Base-by-base conservation (phyloP, 768 basidiomycete species). In the Calocybe gangraenosa region DNA sequence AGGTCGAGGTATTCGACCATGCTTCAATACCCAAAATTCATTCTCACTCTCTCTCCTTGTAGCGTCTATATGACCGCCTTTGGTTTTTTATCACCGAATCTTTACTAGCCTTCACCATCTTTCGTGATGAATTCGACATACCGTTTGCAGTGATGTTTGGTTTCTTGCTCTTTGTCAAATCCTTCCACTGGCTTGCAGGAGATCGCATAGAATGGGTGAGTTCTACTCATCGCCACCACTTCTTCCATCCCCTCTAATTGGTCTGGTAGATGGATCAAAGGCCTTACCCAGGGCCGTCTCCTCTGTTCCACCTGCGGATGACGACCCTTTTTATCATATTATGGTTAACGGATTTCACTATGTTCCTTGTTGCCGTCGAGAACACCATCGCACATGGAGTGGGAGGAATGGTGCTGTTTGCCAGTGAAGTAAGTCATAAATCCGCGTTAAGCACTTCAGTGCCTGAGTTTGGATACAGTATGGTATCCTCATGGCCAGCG, bases 61-160 rank as follows among this genome's bases (percentile, higher is more conserved):
- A 99, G 95, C 86, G 94, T 21, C 74, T 99, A 1, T 96, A 97
- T 63, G 95, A 98, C 61, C 78, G 91, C 52, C 78, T 92, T 22
- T 98, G 96, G 95, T 93, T 94, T 69, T 96, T 96, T 67, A 79
- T 98, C 40, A 98, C 96, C 1, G 96, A 99, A 63, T 94, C 92
- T 6, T 73, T 99, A 28, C 71, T 99, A 40, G 95, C 96, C 0
- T 87, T 98, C 61, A 96, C 96, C 28, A 98, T 98, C 54, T 99
- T 99, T 68, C 79, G 93, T 48, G 91, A 94, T 64, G 91, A 92
- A 63, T 93, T 95, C 61, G 91, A 94, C 64, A 77, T 84, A n/a
- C 79, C 84, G 3, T 97, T 98, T 61, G 86, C 86, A 36, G 68
- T 93, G 54, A 92, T 95, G 85, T 98, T 98, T 60, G 86, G 87